Conservation (phyloP, 2,329 filamentous ascomycete genomes). For the Neoscytalidium dimidiatum region DNA sequence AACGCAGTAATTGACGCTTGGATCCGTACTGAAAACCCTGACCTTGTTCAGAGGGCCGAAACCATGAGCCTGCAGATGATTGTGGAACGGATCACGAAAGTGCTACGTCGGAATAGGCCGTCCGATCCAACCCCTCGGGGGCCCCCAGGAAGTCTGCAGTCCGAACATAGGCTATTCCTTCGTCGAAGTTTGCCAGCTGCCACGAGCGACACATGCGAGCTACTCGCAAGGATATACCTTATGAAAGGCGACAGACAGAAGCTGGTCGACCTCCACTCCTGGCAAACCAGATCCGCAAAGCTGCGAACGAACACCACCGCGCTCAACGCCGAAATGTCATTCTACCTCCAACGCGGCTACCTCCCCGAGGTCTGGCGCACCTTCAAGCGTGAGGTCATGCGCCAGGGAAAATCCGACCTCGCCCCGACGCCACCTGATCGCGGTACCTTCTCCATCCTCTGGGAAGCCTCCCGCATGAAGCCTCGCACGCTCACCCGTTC, state of each 20-base stretch:
- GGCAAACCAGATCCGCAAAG: constrained; percentile 25
- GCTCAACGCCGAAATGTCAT: constrained; percentile 38
- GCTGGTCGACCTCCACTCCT: constrained; percentile 34
- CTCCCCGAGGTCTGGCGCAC: constrained; percentile 30
- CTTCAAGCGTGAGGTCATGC: background rate
- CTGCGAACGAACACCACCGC: constrained; percentile 29
- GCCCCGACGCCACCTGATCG: background rate
- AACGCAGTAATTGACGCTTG: constrained; percentile 82
- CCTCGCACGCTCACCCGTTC: background rate
- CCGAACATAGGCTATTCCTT: background rate
- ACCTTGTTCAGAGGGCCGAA: constrained; percentile 33
- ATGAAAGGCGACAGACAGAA: constrained; percentile 33
- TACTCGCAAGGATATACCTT: constrained; percentile 35
- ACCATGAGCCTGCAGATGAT: constrained; percentile 40
- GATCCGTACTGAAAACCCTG: constrained; percentile 46
- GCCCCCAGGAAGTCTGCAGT: background rate
- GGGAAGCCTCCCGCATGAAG: background rate
- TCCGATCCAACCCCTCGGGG: background rate
- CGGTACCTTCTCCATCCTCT: constrained; percentile 3
- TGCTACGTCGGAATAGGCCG: background rate
- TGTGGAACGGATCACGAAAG: constrained; percentile 17
- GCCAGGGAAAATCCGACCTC: background rate
- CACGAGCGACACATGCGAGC: constrained; percentile 32
- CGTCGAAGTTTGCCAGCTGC: constrained; percentile 28
- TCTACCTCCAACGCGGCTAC: constrained; percentile 31